Evolutionary conservation across 208 protist species (phyloP), one percentile per base, ranked within the genome.

Genomic region (Leishmania major): DNA sequence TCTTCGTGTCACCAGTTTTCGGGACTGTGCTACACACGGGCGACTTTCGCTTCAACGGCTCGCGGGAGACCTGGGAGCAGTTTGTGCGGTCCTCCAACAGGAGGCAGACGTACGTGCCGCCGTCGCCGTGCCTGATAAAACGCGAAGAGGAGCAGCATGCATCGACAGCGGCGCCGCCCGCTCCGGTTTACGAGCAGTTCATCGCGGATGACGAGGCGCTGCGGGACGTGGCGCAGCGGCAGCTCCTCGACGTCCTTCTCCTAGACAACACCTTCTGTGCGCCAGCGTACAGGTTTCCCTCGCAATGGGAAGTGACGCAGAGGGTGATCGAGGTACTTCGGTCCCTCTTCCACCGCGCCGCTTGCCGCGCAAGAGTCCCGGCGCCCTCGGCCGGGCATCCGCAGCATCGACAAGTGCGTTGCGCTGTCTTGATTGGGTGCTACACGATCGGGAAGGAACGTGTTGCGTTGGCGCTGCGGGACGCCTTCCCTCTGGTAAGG

Each of bases 211-310:
- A 96, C 79, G 80, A 84, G 31, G 66, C 89, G 8, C 78, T 98
- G 53, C 69, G 71, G 15, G 78, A 82, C 22, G 84, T 94, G 45
- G 82, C 82, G 1, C 60, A 57, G 55, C n/a, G 75, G 13, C 85
- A 88, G 2, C 73, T 82, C 28, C 87, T 97, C n/a, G 90, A 96
- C 47, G 87, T 84, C 8, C 87, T 99, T 2, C 98, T 95, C 82
- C 87, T 99, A 7, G 97, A 99, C 84, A 99, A 98, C 81, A 99
- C 97, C 2, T 99, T 96, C 85, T 98, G 96, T 75, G 79, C 91
- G 64, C 88, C 94, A 13, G 67, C 86, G 17, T 98, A 96, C 86
- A 51, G 64, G 25, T 98, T 98, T 82, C 95, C 96, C 25, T 80
- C 89, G 59, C 96, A 92, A 88, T 84, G 78, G 83, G 87, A 90